Percentiles rank a stretch among this genome's conserved stretches.
Conservation (phyloP, 352 stramenopile genomes). For the Globisporangium ultimum region DNA sequence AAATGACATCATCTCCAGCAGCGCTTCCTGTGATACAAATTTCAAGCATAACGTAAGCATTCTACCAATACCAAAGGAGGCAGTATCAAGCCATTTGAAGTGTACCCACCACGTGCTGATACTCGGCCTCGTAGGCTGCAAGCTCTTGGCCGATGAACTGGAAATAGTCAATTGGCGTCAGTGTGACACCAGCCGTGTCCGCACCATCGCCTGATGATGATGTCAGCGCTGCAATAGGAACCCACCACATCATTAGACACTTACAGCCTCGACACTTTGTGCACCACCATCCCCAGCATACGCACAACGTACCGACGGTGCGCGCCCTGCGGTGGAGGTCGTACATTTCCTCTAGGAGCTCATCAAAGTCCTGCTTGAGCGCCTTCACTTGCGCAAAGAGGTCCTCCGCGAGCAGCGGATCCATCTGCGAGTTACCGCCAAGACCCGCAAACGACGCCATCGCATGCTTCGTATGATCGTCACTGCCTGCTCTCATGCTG, state of each 20-base stretch:
- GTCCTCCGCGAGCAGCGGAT: slow-evolving; percentile 68
- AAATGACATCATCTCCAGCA: slow-evolving; percentile 67
- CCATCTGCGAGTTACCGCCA: slow-evolving; percentile 37
- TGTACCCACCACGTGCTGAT: slow-evolving; percentile 67
- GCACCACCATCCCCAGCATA: too few relatives aligned
- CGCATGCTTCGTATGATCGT: background rate
- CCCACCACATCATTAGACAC: background rate
- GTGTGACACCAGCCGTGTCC: slow-evolving; percentile 12
- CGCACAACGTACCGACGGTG: slow-evolving; percentile 25
- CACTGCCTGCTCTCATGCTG: background rate
- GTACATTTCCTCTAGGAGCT: slow-evolving; percentile 64
- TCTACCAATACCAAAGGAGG: background rate
- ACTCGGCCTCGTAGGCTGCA: slow-evolving; percentile 75
- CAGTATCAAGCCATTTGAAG: background rate
- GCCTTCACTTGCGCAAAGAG: slow-evolving; percentile 60
- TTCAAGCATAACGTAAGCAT: background rate
- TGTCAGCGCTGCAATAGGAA: slow-evolving; percentile 10
- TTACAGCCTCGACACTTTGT: too few relatives aligned
- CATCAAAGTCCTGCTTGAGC: slow-evolving; percentile 38
- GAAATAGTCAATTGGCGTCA: slow-evolving; percentile 58
- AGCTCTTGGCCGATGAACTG: slow-evolving; percentile 70
- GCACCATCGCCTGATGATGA: background rate
- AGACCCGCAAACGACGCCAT: slow-evolving; percentile 24
- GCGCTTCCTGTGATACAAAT: slow-evolving; percentile 36
- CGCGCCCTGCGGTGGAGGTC: slow-evolving; percentile 35